Conservation (phyloP, 441 rosid species). For the Populus hybrid region DNA sequence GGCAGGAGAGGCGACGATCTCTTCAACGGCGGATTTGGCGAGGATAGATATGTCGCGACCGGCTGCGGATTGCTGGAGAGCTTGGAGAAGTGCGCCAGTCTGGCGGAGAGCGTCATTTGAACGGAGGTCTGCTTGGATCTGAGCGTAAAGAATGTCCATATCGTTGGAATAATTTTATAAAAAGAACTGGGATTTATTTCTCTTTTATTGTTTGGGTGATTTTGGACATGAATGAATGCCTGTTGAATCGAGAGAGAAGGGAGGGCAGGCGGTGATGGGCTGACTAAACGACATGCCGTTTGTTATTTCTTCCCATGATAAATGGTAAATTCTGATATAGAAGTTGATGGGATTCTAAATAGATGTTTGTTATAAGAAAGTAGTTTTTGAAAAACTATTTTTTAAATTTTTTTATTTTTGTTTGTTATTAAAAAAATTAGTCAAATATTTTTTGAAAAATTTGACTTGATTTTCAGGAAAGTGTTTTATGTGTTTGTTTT, state of each 20-base stretch:
- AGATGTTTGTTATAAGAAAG: too few relatives aligned
- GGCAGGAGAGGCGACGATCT: slow-evolving; percentile 87
- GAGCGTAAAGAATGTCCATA: slow-evolving; percentile 94
- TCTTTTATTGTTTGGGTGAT: not conserved
- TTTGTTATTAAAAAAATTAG: too few relatives aligned
- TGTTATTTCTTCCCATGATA: too few relatives aligned
- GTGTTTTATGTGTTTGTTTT: too few relatives aligned
- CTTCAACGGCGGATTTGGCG: slow-evolving; percentile 93
- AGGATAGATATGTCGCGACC: slow-evolving; percentile 85
- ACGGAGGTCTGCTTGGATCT: slow-evolving; percentile 99
- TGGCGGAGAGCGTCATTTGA: slow-evolving; percentile 98
- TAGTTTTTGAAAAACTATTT: too few relatives aligned
- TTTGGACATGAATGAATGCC: not conserved
- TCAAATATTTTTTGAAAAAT: too few relatives aligned
- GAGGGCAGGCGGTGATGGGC: not conserved
- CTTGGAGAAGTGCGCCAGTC: slow-evolving; percentile 86
- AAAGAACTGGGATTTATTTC: not conserved
- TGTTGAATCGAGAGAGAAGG: not conserved
- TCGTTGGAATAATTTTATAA: slow-evolving; percentile 5
- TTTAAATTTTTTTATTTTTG: too few relatives aligned
- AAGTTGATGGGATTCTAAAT: too few relatives aligned
- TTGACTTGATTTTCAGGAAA: too few relatives aligned
- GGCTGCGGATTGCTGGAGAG: slow-evolving; percentile 83
- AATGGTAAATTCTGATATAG: too few relatives aligned
- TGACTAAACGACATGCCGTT: too few relatives aligned